A percentile compares a stretch with the other conserved stretches of the same genome.
These are phyloP conservation scores for Lactuca saligna DNA, from an alignment of 129 eudicot species.

Conservation along the genomic window DNA sequence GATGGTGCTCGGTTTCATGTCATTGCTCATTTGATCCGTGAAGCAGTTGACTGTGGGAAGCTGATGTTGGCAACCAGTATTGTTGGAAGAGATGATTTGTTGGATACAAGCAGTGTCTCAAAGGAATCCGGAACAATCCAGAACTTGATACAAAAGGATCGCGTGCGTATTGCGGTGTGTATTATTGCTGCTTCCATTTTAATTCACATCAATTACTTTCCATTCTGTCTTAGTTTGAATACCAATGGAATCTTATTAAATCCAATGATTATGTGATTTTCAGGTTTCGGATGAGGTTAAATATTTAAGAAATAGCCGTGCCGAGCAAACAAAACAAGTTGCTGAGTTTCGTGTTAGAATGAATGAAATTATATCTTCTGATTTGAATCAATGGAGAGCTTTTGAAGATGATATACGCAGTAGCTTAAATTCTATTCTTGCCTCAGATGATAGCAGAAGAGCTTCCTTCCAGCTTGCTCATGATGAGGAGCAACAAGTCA, in stretches of 20 bases:
- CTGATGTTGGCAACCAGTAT: slow-evolving; percentile 76
- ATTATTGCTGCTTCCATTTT: slow-evolving; percentile 16
- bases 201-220: slow-evolving; percentile 9
- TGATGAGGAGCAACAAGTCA: slow-evolving; percentile 91
- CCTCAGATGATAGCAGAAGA: slow-evolving; percentile 84
- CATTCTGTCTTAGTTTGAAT: slow-evolving; percentile 2
- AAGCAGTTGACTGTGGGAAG: slow-evolving; percentile 89
- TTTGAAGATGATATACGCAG: slow-evolving; percentile 70
- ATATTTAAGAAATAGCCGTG: slow-evolving; percentile 45
- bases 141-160: slow-evolving; percentile 89
- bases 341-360: slow-evolving; percentile 59
- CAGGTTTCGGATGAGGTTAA: slow-evolving; percentile 84
- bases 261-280: slow-evolving; percentile 7
- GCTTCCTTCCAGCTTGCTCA: slow-evolving; percentile 76
- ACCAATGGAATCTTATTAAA: slow-evolving; percentile 17
- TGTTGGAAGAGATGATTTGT: slow-evolving; percentile 57
- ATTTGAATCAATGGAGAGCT: slow-evolving; percentile 48
- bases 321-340: slow-evolving; percentile 66
- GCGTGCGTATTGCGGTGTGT: slow-evolving; percentile 77
- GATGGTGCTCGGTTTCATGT: slow-evolving; percentile 96
- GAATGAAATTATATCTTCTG: slow-evolving; percentile 54
- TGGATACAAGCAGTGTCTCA: slow-evolving; percentile 52
- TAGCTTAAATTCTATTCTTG: slow-evolving; percentile 60
- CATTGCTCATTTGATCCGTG: slow-evolving; percentile 79
- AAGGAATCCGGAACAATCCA: slow-evolving; percentile 66